Evolutionary conservation across 2,329 filamentous ascomycete genomes (phyloP).

Genomic region (Fusarium brachygibbosum): DNA sequence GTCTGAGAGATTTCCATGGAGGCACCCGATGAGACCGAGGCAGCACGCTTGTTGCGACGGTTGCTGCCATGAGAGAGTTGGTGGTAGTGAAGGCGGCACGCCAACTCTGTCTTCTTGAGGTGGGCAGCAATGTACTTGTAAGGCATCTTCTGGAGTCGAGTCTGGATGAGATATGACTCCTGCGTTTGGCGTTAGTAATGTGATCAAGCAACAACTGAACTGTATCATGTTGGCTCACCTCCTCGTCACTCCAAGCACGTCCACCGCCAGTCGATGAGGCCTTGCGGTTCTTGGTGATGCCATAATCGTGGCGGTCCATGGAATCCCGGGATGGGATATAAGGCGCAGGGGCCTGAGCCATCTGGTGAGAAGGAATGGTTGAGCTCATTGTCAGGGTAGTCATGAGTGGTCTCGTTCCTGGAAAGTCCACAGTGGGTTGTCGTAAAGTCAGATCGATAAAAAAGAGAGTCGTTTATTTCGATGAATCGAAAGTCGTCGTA

Average conservation of each 20-base stretch:
- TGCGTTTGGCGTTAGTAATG: constrained; percentile 54
- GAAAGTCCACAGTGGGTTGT: constrained; percentile 38
- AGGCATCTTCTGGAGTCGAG: constrained; percentile 87
- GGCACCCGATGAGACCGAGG: constrained; percentile 77
- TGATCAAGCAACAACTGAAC: not conserved
- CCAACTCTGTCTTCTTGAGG: constrained; percentile 88
- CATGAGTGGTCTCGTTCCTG: constrained; percentile 34
- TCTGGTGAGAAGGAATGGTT: constrained; percentile 65
- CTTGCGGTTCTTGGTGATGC: constrained; percentile 76
- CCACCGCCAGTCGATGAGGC: constrained; percentile 79
- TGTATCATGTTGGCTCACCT: constrained; percentile 65
- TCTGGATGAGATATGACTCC: constrained; percentile 88
- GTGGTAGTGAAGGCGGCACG: constrained; percentile 89
- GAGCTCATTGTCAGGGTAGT: constrained; percentile 39
- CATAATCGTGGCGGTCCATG: constrained; percentile 70
- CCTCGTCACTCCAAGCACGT: constrained; percentile 87
- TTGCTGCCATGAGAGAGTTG: constrained; percentile 86
- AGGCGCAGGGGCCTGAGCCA: constrained; percentile 59
- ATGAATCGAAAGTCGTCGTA: constrained; percentile 38
- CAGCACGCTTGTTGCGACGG: constrained; percentile 82
- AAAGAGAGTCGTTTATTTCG: constrained; percentile 37
- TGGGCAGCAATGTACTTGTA: constrained; percentile 91
- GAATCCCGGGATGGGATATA: constrained; percentile 68
- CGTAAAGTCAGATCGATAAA: constrained; percentile 8
- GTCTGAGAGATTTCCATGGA: constrained; percentile 64